Conservation (phyloP, 768 basidiomycete species). For the Suillus clintonianus region DNA sequence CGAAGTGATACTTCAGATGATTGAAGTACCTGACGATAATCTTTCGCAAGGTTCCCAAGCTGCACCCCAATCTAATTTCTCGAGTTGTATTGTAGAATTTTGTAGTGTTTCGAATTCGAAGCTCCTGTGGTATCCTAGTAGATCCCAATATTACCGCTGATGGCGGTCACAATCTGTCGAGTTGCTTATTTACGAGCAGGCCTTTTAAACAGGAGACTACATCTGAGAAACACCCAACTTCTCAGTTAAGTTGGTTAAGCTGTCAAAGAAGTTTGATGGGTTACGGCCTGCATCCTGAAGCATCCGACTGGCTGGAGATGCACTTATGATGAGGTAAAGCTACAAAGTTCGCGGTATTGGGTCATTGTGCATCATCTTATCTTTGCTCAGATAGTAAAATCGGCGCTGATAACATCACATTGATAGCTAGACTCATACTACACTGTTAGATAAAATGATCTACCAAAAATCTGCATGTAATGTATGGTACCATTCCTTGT, state of each 20-base stretch:
- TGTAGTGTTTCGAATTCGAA: background rate
- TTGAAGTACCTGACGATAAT: background rate
- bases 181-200: background rate
- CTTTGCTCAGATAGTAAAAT: background rate
- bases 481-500: slow-evolving; percentile 3
- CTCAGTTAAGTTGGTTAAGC: background rate
- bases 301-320: background rate
- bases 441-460: background rate
- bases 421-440: background rate
- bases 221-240: background rate
- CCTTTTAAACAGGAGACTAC: background rate
- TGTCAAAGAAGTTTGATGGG: background rate
- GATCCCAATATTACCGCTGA: background rate
- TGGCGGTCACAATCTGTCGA: background rate
- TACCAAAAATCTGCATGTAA: background rate
- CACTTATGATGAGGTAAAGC: too few relatives aligned
- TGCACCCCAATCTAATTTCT: background rate
- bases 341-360: too few relatives aligned
- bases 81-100: background rate
- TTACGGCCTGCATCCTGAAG: background rate
- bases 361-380: background rate
- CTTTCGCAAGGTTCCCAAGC: background rate
- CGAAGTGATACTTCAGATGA: slow-evolving; percentile 33
- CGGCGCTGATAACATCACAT: background rate
- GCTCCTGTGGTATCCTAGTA: background rate